Evolutionary conservation across 1,139 yeast genomes (phyloP).

Genomic region (Suhomyces terraborum): DNA sequence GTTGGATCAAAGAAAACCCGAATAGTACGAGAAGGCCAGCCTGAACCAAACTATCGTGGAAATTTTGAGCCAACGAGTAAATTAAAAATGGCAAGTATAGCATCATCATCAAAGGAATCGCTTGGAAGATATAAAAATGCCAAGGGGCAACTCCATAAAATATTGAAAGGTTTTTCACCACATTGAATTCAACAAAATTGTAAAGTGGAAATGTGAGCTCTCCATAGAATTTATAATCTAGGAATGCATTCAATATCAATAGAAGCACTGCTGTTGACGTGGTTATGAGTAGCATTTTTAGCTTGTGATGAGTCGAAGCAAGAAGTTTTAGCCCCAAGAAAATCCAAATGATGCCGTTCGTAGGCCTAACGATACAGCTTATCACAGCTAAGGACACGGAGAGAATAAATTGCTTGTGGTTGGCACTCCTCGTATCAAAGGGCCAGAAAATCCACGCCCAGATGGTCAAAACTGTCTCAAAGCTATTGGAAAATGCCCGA

Average conservation of each 20-base stretch:
- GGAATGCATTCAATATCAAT: constrained; percentile 35
- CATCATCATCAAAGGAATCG: constrained; percentile 72
- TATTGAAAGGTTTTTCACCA: constrained; percentile 67
- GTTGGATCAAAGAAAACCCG: constrained; percentile 66
- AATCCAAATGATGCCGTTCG: constrained; percentile 76
- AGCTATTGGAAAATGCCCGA: constrained; percentile 82
- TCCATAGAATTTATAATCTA: constrained; percentile 66
- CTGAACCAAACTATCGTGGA: constrained; percentile 21
- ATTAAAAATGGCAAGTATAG: constrained; percentile 62
- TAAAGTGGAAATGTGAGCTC: constrained; percentile 60
- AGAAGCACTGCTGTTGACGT: constrained; percentile 17
- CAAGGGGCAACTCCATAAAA: constrained; percentile 87
- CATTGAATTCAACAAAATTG: constrained; percentile 76
- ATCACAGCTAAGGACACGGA: constrained; percentile 48
- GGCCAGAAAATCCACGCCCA: constrained; percentile 79
- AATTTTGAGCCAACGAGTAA: constrained; percentile 19
- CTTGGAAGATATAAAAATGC: constrained; percentile 84
- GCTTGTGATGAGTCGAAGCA: constrained; percentile 8
- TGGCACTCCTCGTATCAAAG: constrained; percentile 37
- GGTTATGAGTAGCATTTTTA: constrained; percentile 18
- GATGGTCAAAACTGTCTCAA: constrained; percentile 74
- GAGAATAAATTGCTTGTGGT: constrained; percentile 17
- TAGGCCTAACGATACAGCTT: constrained; percentile 76
- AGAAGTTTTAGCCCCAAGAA: constrained; percentile 51
- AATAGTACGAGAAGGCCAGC: constrained; percentile 45